Evolutionary conservation across 306 rosid genomes (phyloP), one percentile per base, ranked within the genome.

Genomic region (Medicago truncatula): DNA sequence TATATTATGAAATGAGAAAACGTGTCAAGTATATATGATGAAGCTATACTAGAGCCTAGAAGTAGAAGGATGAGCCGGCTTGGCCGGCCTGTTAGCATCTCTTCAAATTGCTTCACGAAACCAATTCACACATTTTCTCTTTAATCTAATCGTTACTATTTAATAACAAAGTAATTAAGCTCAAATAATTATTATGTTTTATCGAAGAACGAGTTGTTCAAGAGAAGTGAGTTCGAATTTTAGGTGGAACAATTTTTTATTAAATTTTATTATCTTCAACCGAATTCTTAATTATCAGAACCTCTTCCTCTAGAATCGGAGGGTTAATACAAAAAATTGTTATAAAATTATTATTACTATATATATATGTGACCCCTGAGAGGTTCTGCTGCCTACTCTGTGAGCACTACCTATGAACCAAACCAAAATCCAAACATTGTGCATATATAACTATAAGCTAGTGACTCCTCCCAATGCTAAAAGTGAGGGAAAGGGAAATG

Each of bases 21-120:
- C 38, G 38, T 34, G 38, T 34, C 7, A 5, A 34, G 36, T 31
- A 31, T 31, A 4, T 31, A 31, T 31, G 28, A 31, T 31, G 36
- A 31, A 31, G 5, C 6, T n/a, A n/a, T n/a, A n/a, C n/a, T 25
- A 25, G 28, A 25, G 28, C 28, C 31, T 34, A 34, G n/a, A 46
- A 46, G 6, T 36, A 16, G 77, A 76, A 82, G 63, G 73, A 83
- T 84, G 49, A 83, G 85, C 87, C 86, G 91, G 77, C 86, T 53
- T 47, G 80, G 93, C 87, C 92, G 84, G 87, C 84, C 40, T 56
- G 46, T 61, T 39, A 62, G 69, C 64, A 70, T 59, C 34, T 74
- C 12, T 80, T 57, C 47, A 76, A 81, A 44, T 82, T 82, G 84
- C 88, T 85, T 82, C 8, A 40, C 1, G 1, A 41, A 43, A 34